Evolutionary conservation across 345 rosid genomes (phyloP), one percentile per base, ranked within the genome.

Genomic region (Zanthoxylum bungeanum): DNA sequence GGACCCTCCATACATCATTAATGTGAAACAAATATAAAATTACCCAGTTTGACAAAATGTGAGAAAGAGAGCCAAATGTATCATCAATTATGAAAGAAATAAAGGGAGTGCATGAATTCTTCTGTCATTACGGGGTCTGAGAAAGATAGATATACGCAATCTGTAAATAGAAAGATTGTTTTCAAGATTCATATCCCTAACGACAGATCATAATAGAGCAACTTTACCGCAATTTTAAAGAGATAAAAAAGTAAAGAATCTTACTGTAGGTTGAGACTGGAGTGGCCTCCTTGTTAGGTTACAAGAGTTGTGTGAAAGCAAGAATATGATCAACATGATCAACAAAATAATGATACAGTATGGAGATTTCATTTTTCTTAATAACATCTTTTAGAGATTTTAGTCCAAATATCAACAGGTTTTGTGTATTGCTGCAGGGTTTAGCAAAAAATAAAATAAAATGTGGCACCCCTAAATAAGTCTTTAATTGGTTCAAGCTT

Each of bases 211-310:
- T n/a, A n/a, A n/a, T n/a, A n/a, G n/a, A n/a, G n/a, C n/a, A n/a
- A n/a, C n/a, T n/a, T n/a, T n/a, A n/a, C n/a, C n/a, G n/a, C n/a
- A n/a, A n/a, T n/a, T n/a, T 19, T 56, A 72, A 3, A 73, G 34
- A 14, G 34, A 42, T 4, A 22, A 60, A 62, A 17, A 28, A 4
- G 1, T 42, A 25, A 11, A 59, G 2, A 7, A 49, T 58, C 84
- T 80, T 76, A 76, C 82, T 8, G 22, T 1, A 42, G 58, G 64
- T 62, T 27, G 78, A 40, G 27, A 33, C n/a, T 72, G 60, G 39
- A 51, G 56, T 17, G 62, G n/a, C 37, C 60, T 31, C 58, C 47
- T 25, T 7, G 14, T 9, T 34, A 70, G 58, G 12, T 31, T 7
- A 46, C 51, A 62, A 16, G 73, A 62, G n/a, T 62, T 34, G 56